Conservation (phyloP, 1,284 basidiomycete genomes). For the Peniophora sp. region DNA sequence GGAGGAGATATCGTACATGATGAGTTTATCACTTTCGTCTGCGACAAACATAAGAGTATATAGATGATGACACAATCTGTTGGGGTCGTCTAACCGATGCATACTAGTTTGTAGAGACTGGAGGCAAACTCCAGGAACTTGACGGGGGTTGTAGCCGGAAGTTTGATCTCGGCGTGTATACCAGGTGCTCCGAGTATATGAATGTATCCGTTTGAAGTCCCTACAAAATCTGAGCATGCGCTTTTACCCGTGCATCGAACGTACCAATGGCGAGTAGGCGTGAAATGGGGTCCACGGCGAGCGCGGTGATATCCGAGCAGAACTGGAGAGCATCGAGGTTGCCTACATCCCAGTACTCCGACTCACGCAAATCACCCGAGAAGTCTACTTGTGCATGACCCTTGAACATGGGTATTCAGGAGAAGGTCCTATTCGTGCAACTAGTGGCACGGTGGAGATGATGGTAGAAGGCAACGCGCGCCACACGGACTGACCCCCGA, state of each 20-base stretch:
- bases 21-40: conserved; percentile 64
- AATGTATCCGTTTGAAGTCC: conserved; percentile 48
- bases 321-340: conserved; percentile 40
- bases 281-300: conserved; percentile 67
- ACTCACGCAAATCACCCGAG: conserved; percentile 47
- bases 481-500: neutral
- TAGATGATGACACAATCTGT: no score
- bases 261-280: conserved; percentile 67
- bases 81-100: conserved; percentile 51
- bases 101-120: conserved; percentile 49
- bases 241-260: conserved; percentile 8
- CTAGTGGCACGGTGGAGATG: neutral
- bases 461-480: neutral
- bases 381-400: conserved; percentile 30
- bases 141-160: conserved; percentile 37
- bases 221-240: conserved; percentile 26
- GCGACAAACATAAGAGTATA: no score
- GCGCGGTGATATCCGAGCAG: conserved; percentile 47
- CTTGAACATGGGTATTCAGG: conserved; percentile 5
- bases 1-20: conserved; percentile 60
- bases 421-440: neutral
- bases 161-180: conserved; percentile 44
- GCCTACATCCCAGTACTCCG: conserved; percentile 48
- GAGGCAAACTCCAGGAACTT: conserved; percentile 59
- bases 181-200: conserved; percentile 60